Conservation (phyloP, 441 rosid genomes). For the Geranium incanum region DNA sequence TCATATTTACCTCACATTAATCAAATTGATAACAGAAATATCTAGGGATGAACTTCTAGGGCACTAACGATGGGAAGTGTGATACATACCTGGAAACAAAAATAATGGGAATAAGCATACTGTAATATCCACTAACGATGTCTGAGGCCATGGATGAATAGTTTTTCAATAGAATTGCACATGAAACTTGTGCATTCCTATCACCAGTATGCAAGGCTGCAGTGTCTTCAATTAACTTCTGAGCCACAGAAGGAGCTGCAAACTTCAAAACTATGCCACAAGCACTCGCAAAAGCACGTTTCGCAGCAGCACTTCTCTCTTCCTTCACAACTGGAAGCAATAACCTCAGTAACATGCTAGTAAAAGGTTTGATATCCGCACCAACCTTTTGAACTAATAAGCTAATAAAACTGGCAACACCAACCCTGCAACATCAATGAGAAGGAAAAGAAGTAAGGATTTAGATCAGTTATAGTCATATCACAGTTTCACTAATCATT, state of each 20-base stretch:
- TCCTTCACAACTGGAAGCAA: slow-evolving; percentile 78
- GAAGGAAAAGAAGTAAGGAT: not conserved
- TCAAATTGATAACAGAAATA: not conserved
- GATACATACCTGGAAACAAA: too few species aligned
- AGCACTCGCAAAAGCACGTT: slow-evolving; percentile 89
- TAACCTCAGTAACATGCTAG: slow-evolving; percentile 58
- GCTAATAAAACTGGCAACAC: slow-evolving; percentile 84
- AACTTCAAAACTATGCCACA: slow-evolving; percentile 75
- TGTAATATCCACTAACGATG: slow-evolving; percentile 63
- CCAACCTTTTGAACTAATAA: slow-evolving; percentile 81
- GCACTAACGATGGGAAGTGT: too few species aligned
- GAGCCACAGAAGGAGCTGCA: slow-evolving; percentile 61
- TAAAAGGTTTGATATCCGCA: slow-evolving; percentile 63
- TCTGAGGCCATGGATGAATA: slow-evolving; percentile 73
- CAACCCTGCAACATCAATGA: slow-evolving; percentile 53
- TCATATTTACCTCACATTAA: not conserved
- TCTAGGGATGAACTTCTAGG: not conserved
- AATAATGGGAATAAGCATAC: slow-evolving; percentile 62
- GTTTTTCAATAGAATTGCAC: slow-evolving; percentile 78
- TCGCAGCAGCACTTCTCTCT: slow-evolving; percentile 74
- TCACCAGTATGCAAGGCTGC: slow-evolving; percentile 72
- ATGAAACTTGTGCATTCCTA: slow-evolving; percentile 69
- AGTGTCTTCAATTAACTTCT: slow-evolving; percentile 79
- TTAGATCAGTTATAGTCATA: slow-evolving; percentile 6
- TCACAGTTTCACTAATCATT: not conserved